Conservation (phyloP, 192 early-diverging fungal species). For the Umbelopsis isabellina region DNA sequence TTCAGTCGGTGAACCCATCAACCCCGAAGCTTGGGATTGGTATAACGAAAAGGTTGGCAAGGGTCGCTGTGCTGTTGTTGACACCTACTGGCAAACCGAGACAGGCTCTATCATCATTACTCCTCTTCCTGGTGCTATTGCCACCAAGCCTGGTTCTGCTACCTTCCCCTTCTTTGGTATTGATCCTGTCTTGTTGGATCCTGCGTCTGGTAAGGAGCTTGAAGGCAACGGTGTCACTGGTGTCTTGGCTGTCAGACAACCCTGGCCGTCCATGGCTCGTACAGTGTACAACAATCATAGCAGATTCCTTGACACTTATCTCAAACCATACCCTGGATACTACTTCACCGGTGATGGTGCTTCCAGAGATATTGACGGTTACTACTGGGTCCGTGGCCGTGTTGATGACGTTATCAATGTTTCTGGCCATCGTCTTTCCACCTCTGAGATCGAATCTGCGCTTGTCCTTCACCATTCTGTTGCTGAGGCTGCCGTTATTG, state of each 20-base stretch:
- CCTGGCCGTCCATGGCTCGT: slow-evolving; percentile 93
- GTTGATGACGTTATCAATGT: slow-evolving; percentile 95
- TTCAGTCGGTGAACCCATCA: slow-evolving; percentile 97
- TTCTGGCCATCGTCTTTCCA: slow-evolving; percentile 91
- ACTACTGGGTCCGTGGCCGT: slow-evolving; percentile 95
- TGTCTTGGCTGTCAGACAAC: slow-evolving; percentile 83
- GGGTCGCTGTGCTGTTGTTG: slow-evolving; percentile 88
- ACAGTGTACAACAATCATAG: slow-evolving; percentile 91
- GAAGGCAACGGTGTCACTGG: slow-evolving; percentile 87
- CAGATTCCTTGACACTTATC: slow-evolving; percentile 92
- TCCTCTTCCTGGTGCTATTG: slow-evolving; percentile 86
- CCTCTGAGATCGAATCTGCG: slow-evolving; percentile 94
- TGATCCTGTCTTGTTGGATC: slow-evolving; percentile 83
- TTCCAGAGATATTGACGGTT: slow-evolving; percentile 89
- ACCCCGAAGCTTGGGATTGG: slow-evolving; percentile 98
- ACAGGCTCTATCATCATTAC: slow-evolving; percentile 93
- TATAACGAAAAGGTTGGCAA: slow-evolving; percentile 92
- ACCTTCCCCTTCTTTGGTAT: slow-evolving; percentile 98
- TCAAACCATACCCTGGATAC: slow-evolving; percentile 86
- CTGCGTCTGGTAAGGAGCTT: slow-evolving; percentile 82
- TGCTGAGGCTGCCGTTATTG: slow-evolving; percentile 94
- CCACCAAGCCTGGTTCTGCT: slow-evolving; percentile 94
- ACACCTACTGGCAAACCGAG: slow-evolving; percentile 96
- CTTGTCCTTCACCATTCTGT: slow-evolving; percentile 81
- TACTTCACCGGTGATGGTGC: slow-evolving; percentile 98